These are phyloP conservation scores for Naganishia vishniacii DNA, from an alignment of 768 basidiomycete species.

Conservation along the genomic window DNA sequence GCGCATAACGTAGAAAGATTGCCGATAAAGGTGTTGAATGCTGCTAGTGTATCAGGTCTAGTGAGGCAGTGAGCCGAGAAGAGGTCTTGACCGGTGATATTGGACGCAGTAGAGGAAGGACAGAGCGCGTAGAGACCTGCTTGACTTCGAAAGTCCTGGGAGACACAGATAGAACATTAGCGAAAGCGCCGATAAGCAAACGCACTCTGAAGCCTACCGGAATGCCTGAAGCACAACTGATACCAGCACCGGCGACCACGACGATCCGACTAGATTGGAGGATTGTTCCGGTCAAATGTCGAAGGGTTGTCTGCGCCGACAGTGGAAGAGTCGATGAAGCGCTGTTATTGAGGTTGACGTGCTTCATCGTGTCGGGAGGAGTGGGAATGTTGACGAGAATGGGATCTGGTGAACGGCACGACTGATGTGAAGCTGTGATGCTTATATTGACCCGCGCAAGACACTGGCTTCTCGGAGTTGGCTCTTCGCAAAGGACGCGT, in stretches of 20 bases:
- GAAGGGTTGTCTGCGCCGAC: slow-evolving; percentile 1
- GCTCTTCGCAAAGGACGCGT: no score
- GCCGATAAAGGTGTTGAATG: slow-evolving; percentile 93
- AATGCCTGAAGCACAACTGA: slow-evolving; percentile 93
- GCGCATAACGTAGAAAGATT: slow-evolving; percentile 69
- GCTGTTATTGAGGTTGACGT: background rate
- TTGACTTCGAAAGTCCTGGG: slow-evolving; percentile 90
- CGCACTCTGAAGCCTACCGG: slow-evolving; percentile 60
- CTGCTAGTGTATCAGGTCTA: slow-evolving; percentile 72
- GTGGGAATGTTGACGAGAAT: background rate
- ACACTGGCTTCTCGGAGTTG: no score
- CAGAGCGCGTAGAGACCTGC: slow-evolving; percentile 83
- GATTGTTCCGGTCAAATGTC: slow-evolving; percentile 16
- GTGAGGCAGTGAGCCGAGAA: slow-evolving; percentile 91
- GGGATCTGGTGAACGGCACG: background rate
- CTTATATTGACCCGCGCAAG: no score
- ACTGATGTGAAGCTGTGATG: no score
- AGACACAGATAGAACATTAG: background rate
- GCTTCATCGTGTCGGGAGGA: slow-evolving; percentile 1
- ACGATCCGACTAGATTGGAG: slow-evolving; percentile 54
- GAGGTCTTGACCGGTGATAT: slow-evolving; percentile 81
- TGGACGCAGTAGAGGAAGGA: slow-evolving; percentile 53
- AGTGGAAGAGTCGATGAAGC: slow-evolving; percentile 5
- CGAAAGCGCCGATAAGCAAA: no score
- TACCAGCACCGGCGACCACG: slow-evolving; percentile 88